phyloP scores from a whole-genome alignment of 495 filamentous ascomycete genomes.

The Tuber umbilicatum region DNA sequence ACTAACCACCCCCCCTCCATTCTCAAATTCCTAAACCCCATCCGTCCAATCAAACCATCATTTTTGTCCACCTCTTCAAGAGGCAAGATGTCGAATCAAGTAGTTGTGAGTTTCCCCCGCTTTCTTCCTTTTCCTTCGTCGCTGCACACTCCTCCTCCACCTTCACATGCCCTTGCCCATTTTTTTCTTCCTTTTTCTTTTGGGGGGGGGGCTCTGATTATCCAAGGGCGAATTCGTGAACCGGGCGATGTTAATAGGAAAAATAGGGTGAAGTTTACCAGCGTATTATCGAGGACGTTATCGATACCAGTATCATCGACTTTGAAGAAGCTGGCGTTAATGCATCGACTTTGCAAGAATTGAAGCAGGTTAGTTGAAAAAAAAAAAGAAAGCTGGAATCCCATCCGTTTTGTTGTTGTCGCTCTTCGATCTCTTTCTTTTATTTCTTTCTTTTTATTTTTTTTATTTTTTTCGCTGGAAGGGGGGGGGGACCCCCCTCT shows the following conservation, averaged over 20 bases:
- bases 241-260: conserved; percentile 26
- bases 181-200: conserved; percentile 29
- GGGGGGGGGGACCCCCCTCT: conserved; percentile 7
- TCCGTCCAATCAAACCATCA: neutral
- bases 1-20: conserved; percentile 11
- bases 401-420: conserved; percentile 34
- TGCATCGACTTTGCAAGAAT: conserved; percentile 70
- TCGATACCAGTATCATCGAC: conserved; percentile 78
- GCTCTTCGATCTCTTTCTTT: conserved; percentile 26
- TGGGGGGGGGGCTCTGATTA: conserved; percentile 39
- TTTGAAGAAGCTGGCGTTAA: conserved; percentile 96
- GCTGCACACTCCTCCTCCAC: conserved; percentile 4
- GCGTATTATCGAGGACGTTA: conserved; percentile 85
- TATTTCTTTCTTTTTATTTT: conserved; percentile 10
- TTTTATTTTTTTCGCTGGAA: neutral
- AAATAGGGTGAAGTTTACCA: conserved; percentile 72
- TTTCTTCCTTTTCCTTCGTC: neutral
- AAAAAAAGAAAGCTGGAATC: conserved; percentile 41
- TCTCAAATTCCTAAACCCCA: conserved; percentile 11
- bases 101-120: conserved; percentile 54
- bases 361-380: conserved; percentile 61
- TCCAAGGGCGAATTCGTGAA: conserved; percentile 38
- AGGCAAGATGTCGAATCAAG: conserved; percentile 55
- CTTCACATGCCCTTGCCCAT: conserved; percentile 10
- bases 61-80: conserved; percentile 17